Evolutionary conservation across 169 alveolate species (phyloP), one percentile per base, ranked within the genome.

Genomic region (Plasmodium gonderi): DNA sequence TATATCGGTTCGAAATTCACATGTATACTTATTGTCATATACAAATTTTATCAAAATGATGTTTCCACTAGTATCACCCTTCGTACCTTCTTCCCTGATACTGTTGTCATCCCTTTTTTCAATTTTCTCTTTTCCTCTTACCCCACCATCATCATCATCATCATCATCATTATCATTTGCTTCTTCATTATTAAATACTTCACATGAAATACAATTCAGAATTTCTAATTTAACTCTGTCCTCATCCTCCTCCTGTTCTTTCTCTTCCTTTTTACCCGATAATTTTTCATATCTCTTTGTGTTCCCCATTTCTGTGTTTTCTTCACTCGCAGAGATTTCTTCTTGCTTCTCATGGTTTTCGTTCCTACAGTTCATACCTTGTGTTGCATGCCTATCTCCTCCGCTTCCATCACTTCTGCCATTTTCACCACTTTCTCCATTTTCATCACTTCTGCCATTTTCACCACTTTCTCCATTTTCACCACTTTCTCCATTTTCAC

Each of bases 1-100:
- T 23, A 85, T 14, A 47, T 85, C 92, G 9, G 92, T 74, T 31
- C 92, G 44, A 75, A 85, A 85, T 29, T 85, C 89, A 45, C 83
- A 75, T 45, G 64, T 78, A 29, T 85, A 85, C 23, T 74, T 85
- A 17, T 85, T 75, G 14, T 85, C 79, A 45, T 85, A 85, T 14
- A 85, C 33, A 65, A 85, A 85, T 38, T 85, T 75, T 36, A 85
- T 75, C 79, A 85, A 44, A 20, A 85, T 65, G 17, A 85, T 75
- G 12, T 60, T 26, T 31, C 68, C 29, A 29, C 67, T 20, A 17
- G 49, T 23, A 4, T 82, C 40, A 17, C 75, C 54, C 47, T 31
- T 17, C 11, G 69, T 31, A 31, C n/a, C n/a, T n/a, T n/a, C n/a
- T n/a, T n/a, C n/a, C n/a, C n/a, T n/a, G n/a, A n/a, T n/a, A n/a